Evolutionary conservation across 2,329 filamentous ascomycete species (phyloP).

Genomic region (Chaetomium strumarium): DNA sequence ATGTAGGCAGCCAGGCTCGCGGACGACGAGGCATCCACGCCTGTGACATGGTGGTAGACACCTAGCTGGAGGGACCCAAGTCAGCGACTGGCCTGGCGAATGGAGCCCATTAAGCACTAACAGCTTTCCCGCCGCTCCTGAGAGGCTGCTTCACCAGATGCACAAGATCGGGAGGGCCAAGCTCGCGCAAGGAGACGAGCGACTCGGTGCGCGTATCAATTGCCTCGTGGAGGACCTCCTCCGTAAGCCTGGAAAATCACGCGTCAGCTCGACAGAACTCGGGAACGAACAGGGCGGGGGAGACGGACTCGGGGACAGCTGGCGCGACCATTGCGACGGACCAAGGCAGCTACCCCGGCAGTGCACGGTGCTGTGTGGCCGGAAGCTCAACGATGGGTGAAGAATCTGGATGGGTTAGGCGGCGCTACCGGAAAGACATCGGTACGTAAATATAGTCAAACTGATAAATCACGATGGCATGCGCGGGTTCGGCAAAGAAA

Average conservation of each 20-base stretch:
- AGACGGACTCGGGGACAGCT: conserved; percentile 66
- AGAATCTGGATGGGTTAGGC: neutral
- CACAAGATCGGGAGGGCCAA: conserved; percentile 91
- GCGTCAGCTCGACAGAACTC: conserved; percentile 16
- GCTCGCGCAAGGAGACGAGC: conserved; percentile 76
- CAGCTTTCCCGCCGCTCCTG: conserved; percentile 52
- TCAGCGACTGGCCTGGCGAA: neutral
- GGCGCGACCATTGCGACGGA: conserved; percentile 60
- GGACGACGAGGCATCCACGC: conserved; percentile 93
- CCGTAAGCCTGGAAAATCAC: conserved; percentile 64
- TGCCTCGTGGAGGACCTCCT: conserved; percentile 86
- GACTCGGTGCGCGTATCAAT: conserved; percentile 90
- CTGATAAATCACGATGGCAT: neutral
- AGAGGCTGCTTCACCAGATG: conserved; percentile 77
- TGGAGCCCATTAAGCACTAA: conserved; percentile 25
- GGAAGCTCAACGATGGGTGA: neutral
- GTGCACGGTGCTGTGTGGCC: conserved; percentile 1
- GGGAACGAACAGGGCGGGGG: neutral
- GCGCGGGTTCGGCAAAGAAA: neutral
- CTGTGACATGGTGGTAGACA: conserved; percentile 96
- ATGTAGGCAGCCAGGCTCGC: conserved; percentile 96
- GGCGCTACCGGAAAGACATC: neutral
- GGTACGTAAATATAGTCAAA: neutral
- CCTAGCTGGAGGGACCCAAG: conserved; percentile 55
- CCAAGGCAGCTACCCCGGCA: conserved; percentile 1